phyloP scores from a whole-genome alignment of 2,329 filamentous ascomycete genomes.

The Claviceps quebecensis region DNA sequence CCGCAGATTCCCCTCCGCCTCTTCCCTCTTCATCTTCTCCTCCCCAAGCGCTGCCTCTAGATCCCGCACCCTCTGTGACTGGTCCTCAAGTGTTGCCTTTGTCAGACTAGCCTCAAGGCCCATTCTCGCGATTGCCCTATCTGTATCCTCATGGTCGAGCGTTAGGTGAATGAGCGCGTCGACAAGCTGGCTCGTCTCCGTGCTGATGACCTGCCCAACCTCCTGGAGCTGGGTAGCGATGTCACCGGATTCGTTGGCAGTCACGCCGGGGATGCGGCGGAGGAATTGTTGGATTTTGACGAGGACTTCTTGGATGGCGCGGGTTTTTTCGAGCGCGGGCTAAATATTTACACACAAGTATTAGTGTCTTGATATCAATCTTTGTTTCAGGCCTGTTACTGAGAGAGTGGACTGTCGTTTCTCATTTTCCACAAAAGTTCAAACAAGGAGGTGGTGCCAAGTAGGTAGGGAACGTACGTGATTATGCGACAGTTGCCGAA shows the following conservation, averaged over 20 bases:
- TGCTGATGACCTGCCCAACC: slow-evolving; percentile 23
- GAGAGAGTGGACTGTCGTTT: neutral
- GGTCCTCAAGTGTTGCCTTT: slow-evolving; percentile 21
- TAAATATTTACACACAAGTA: slow-evolving; percentile 5
- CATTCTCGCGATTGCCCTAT: slow-evolving; percentile 24
- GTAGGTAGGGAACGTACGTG: slow-evolving; percentile 18
- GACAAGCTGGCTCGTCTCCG: slow-evolving; percentile 25
- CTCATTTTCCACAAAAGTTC: too few relatives aligned
- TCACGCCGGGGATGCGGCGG: slow-evolving; percentile 26
- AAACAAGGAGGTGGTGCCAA: neutral
- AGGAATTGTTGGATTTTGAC: slow-evolving; percentile 24
- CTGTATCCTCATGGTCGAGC: slow-evolving; percentile 24
- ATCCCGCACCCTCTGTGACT: slow-evolving; percentile 17
- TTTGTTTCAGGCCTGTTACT: neutral
- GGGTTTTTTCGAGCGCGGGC: slow-evolving; percentile 22
- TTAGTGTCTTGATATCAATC: too few relatives aligned
- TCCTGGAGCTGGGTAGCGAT: slow-evolving; percentile 22
- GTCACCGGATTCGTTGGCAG: slow-evolving; percentile 20
- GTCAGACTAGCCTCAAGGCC: slow-evolving; percentile 23
- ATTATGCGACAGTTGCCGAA: slow-evolving; percentile 25
- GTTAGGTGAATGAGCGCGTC: slow-evolving; percentile 23
- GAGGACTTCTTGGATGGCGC: slow-evolving; percentile 21
- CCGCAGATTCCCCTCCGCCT: slow-evolving; percentile 15
- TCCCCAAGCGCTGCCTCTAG: slow-evolving; percentile 17
- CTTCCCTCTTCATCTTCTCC: slow-evolving; percentile 18